phyloP scores from a whole-genome alignment of 129 eudicot species.

The Flaveria ramosissima region DNA sequence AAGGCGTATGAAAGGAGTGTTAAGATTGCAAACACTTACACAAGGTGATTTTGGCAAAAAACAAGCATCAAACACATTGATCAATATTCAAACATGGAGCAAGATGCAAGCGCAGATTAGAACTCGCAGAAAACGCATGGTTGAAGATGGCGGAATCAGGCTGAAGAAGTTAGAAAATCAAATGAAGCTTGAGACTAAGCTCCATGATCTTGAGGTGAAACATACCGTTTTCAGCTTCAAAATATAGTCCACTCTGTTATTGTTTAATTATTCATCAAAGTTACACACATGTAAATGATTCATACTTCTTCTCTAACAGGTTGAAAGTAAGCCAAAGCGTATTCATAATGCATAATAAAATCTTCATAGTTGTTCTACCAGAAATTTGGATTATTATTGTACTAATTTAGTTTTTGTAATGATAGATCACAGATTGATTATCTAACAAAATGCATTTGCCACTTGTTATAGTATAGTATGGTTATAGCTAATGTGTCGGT shows the following conservation, averaged over 20 bases:
- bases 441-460: not conserved
- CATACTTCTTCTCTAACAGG: not conserved
- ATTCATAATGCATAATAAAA: not conserved
- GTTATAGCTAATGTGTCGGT: not conserved
- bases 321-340: not conserved
- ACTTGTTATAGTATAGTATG: not conserved
- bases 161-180: conserved; percentile 86
- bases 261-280: not conserved
- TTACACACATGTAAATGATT: not conserved
- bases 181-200: conserved; percentile 74
- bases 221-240: not conserved
- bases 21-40: conserved; percentile 52
- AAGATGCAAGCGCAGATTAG: conserved; percentile 68
- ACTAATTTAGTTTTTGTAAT: not conserved
- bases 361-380: not conserved
- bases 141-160: conserved; percentile 66
- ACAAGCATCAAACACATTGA: conserved; percentile 72
- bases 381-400: not conserved
- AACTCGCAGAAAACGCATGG: conserved; percentile 70
- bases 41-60: conserved; percentile 54
- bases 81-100: conserved; percentile 84
- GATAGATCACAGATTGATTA: not conserved
- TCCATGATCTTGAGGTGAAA: conserved; percentile 70
- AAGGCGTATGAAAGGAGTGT: conserved; percentile 49
- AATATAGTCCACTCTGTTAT: not conserved